These are phyloP conservation scores for Mimosa bimucronata DNA, from an alignment of 306 rosid species.

Conservation along the genomic window DNA sequence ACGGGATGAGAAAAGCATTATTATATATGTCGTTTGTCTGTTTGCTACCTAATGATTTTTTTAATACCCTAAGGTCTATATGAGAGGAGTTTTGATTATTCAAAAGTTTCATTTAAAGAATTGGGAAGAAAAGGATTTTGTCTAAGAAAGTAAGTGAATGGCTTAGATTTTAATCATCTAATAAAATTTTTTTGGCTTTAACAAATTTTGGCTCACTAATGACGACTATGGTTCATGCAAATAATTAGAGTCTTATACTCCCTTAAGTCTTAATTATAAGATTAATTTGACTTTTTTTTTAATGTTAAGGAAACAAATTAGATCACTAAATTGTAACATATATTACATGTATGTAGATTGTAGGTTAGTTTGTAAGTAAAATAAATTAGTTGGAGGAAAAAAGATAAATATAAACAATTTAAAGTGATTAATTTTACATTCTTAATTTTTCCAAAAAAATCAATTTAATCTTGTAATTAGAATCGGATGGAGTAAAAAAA, in stretches of 20 bases:
- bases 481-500: no score
- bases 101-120: background rate
- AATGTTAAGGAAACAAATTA: no score
- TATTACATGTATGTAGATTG: no score
- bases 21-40: background rate
- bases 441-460: no score
- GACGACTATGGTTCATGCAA: background rate
- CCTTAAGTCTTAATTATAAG: no score
- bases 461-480: no score
- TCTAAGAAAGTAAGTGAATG: background rate
- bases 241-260: background rate
- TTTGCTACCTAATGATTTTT: slow-evolving; percentile 7
- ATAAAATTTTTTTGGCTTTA: background rate
- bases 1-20: background rate
- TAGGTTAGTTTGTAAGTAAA: no score
- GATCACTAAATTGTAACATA: no score
- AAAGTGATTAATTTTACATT: no score
- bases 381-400: no score
- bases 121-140: background rate
- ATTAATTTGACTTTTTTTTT: no score
- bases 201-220: background rate
- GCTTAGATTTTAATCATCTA: background rate
- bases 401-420: no score
- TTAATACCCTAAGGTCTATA: background rate
- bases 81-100: background rate